Conservation (phyloP, 176 grass and related monocot genomes). For the Zea luxurians region DNA sequence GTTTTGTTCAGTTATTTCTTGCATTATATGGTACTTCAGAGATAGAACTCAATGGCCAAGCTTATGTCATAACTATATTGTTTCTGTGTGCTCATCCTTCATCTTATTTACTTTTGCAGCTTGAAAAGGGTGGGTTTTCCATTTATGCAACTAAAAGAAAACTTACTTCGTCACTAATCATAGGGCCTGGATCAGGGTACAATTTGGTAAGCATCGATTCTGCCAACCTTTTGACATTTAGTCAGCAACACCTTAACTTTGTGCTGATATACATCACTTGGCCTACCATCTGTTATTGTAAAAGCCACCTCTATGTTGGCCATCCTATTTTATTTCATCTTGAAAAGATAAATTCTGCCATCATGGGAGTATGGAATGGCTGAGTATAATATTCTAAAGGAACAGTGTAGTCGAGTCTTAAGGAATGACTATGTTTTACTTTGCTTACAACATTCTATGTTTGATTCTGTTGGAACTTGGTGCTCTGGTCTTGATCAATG, state of each 20-base stretch:
- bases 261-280: constrained; percentile 17
- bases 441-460: not conserved
- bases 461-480: constrained; percentile 12
- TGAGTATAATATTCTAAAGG: not conserved
- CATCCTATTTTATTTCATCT: constrained; percentile 9
- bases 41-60: not conserved
- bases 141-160: constrained; percentile 78
- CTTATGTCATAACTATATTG: not conserved
- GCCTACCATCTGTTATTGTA: constrained; percentile 7
- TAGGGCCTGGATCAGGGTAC: constrained; percentile 92
- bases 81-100: not conserved
- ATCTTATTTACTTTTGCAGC: constrained; percentile 44
- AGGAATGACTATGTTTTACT: constrained; percentile 8
- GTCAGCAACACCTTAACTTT: constrained; percentile 28
- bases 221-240: constrained; percentile 24
- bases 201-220: constrained; percentile 71
- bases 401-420: not conserved
- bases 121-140: constrained; percentile 81
- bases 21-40: not conserved
- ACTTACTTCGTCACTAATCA: constrained; percentile 66
- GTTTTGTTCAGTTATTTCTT: not conserved
- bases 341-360: constrained; percentile 13
- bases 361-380: not conserved
- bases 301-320: not conserved
- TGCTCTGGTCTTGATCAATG: not conserved